Conservation (phyloP, 169 alveolate genomes). For the Sarcocystis neurona region DNA sequence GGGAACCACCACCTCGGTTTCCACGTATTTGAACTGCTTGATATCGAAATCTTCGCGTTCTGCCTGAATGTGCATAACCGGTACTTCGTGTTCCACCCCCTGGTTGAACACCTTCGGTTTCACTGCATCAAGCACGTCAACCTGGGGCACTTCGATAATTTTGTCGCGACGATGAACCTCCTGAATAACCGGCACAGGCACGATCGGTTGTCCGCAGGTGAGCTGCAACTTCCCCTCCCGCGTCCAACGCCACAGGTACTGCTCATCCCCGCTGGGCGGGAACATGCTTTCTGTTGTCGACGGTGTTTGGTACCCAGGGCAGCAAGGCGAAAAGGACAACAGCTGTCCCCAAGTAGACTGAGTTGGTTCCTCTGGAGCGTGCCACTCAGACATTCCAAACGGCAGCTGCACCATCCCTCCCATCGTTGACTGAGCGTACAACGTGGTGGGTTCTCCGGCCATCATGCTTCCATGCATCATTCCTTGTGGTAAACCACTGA, state of each 20-base stretch:
- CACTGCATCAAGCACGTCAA: constrained; percentile 80
- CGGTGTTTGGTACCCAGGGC: too few species aligned
- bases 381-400: too few species aligned
- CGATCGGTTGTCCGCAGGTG: constrained; percentile 77
- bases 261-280: not conserved
- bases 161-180: constrained; percentile 83
- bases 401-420: too few species aligned
- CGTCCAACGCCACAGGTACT: constrained; percentile 75
- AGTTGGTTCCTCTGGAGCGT: too few species aligned
- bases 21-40: constrained; percentile 80
- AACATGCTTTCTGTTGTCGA: too few species aligned
- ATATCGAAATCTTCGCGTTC: constrained; percentile 75
- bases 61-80: constrained; percentile 77
- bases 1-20: constrained; percentile 80
- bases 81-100: constrained; percentile 83
- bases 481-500: too few species aligned
- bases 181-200: constrained; percentile 85
- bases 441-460: too few species aligned
- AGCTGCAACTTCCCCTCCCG: constrained; percentile 74
- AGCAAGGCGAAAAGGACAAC: too few species aligned
- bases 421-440: too few species aligned
- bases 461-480: too few species aligned
- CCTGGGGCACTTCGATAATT: constrained; percentile 83
- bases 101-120: constrained; percentile 82
- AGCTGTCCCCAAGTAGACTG: too few species aligned